Conservation (phyloP, 768 basidiomycete species). For the Pisolithus sp. region DNA sequence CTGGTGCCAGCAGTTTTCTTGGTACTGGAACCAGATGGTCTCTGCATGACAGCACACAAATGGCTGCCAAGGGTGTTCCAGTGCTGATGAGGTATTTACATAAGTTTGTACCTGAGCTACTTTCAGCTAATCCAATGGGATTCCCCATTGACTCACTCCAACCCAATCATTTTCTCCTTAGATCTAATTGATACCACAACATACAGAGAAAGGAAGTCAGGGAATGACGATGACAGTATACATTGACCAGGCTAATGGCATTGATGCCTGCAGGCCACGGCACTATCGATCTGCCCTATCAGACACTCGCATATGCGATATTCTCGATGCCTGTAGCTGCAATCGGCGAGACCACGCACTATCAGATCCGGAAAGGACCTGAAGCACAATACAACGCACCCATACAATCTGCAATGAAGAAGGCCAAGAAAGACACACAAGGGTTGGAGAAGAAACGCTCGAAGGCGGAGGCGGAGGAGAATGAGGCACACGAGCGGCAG, state of each 20-base stretch:
- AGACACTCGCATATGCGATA: constrained; percentile 73
- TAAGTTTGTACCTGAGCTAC: no score
- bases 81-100: no score
- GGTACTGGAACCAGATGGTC: no score
- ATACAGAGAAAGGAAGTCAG: not conserved
- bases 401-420: constrained; percentile 82
- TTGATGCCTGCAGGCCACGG: constrained; percentile 74
- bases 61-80: no score
- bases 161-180: no score
- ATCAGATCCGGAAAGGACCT: constrained; percentile 27
- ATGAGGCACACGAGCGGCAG: constrained; percentile 60
- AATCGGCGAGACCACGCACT: constrained; percentile 26
- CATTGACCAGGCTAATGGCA: constrained; percentile 60
- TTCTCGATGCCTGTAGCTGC: constrained; percentile 40
- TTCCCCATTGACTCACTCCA: no score
- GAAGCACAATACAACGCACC: constrained; percentile 67
- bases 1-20: no score
- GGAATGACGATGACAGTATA: constrained; percentile 21
- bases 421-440: constrained; percentile 84
- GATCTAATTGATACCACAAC: no score
- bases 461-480: constrained; percentile 67
- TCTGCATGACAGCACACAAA: no score
- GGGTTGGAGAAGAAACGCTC: constrained; percentile 84
- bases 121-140: no score
- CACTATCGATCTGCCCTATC: constrained; percentile 69